Evolutionary conservation across 1,284 basidiomycete genomes (phyloP).

Genomic region (Somion occarium): DNA sequence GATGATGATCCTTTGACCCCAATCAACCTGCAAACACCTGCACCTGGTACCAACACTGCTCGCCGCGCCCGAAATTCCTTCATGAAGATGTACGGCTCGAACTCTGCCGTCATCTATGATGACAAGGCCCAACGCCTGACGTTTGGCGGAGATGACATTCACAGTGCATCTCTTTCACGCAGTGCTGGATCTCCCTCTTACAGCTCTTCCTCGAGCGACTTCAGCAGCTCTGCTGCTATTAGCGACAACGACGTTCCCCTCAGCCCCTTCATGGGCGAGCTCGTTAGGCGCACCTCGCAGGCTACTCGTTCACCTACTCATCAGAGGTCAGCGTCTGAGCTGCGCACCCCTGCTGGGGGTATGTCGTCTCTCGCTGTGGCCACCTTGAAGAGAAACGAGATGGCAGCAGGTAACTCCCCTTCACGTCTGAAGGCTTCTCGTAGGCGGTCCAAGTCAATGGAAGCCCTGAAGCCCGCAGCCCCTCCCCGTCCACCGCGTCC

Average conservation of each 20-base stretch:
- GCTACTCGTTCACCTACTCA: neutral
- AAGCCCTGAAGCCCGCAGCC: neutral
- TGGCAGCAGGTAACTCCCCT: neutral
- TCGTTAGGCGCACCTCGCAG: neutral
- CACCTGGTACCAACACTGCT: constrained; percentile 10
- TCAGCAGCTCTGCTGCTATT: neutral
- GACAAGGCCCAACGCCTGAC: constrained; percentile 11
- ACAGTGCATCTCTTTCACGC: constrained; percentile 5
- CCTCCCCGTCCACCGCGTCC: neutral
- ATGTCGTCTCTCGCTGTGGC: neutral
- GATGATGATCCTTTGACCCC: constrained; percentile 17
- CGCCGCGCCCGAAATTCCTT: constrained; percentile 21
- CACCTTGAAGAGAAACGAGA: neutral
- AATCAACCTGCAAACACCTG: constrained; percentile 20
- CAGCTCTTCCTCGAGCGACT: neutral
- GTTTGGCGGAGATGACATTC: constrained; percentile 7
- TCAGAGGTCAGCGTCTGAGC: neutral
- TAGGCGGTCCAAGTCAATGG: constrained; percentile 1
- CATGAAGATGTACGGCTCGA: constrained; percentile 27
- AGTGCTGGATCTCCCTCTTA: neutral
- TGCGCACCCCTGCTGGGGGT: neutral
- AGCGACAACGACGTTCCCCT: neutral
- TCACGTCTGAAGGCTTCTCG: neutral
- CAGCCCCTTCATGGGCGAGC: constrained; percentile 3
- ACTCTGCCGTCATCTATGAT: constrained; percentile 14